phyloP scores from a whole-genome alignment of 768 basidiomycete species.

The Naematelia encephala region DNA sequence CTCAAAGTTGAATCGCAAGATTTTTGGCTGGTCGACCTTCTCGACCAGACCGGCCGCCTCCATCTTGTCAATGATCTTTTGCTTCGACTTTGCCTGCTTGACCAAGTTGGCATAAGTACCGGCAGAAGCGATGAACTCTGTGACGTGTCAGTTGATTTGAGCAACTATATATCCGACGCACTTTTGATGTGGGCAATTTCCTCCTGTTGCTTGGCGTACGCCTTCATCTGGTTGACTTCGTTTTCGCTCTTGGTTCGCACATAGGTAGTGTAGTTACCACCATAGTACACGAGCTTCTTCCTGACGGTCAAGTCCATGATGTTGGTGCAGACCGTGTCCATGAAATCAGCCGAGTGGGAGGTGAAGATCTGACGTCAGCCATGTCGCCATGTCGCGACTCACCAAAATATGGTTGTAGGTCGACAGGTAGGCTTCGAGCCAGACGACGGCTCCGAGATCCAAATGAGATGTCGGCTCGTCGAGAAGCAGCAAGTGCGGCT shows the following conservation, averaged over 20 bases:
- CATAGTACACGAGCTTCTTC: constrained; percentile 89
- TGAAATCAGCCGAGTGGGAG: constrained; percentile 96
- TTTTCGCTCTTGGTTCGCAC: constrained; percentile 95
- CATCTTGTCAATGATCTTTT: constrained; percentile 99
- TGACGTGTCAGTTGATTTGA: constrained; percentile 8
- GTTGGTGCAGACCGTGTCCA: constrained; percentile 95
- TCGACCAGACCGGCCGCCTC: constrained; percentile 96
- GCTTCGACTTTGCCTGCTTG: constrained; percentile 97
- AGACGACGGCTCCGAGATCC: constrained; percentile 96
- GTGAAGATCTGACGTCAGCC: constrained; percentile 57
- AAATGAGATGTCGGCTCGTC: constrained; percentile 75
- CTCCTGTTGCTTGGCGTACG: constrained; percentile 96
- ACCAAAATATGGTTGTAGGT: constrained; percentile 97
- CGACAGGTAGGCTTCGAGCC: constrained; percentile 95
- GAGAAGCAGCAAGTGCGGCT: constrained; percentile 89
- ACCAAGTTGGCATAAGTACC: constrained; percentile 99
- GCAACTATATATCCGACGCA: constrained; percentile 50
- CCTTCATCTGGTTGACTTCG: constrained; percentile 99
- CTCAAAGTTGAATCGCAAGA: constrained; percentile 91
- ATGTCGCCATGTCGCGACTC: constrained; percentile 11
- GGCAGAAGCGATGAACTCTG: constrained; percentile 95
- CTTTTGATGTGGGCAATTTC: constrained; percentile 98
- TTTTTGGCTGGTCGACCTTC: constrained; percentile 71
- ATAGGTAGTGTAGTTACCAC: constrained; percentile 95
- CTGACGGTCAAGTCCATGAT: constrained; percentile 91